Evolutionary conservation across 192 early-diverging fungal species (phyloP).

Genomic region (Dispira parvispora): DNA sequence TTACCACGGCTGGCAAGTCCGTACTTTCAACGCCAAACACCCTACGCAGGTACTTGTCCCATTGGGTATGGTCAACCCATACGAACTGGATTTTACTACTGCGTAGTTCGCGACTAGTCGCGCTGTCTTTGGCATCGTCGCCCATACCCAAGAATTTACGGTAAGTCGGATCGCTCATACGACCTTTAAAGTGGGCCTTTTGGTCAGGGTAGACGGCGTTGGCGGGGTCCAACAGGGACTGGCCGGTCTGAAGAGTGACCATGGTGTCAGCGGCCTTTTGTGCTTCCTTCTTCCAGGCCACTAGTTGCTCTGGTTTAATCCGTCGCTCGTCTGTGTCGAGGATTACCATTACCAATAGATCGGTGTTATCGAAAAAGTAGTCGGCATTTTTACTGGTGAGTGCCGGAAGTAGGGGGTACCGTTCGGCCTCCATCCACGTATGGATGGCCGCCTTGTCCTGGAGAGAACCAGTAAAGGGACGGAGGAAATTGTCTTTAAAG

Average conservation of each 20-base stretch:
- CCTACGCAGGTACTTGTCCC: conserved; percentile 36
- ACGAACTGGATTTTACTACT: conserved; percentile 34
- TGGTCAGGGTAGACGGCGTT: conserved; percentile 2
- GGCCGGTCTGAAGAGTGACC: conserved; percentile 11
- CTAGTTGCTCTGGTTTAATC: not conserved
- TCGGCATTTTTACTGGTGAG: conserved; percentile 50
- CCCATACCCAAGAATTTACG: conserved; percentile 14
- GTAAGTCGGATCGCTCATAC: not conserved
- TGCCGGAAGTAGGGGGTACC: conserved; percentile 44
- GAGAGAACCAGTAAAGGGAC: conserved; percentile 16
- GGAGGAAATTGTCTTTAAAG: conserved; percentile 35
- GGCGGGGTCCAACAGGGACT: conserved; percentile 12
- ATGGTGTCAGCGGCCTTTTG: conserved; percentile 1
- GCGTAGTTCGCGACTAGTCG: conserved; percentile 12
- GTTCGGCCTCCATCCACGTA: conserved; percentile 45
- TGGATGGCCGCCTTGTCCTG: conserved; percentile 25
- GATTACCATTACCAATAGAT: conserved; percentile 44
- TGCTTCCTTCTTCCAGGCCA: conserved; percentile 5
- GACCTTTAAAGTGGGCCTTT: not conserved
- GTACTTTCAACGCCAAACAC: conserved; percentile 26
- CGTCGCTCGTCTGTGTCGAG: conserved; percentile 26
- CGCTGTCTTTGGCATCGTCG: conserved; percentile 13
- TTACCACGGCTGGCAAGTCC: conserved; percentile 25
- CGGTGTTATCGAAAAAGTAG: conserved; percentile 43
- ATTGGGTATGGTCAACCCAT: conserved; percentile 42